phyloP scores from a whole-genome alignment of 169 alveolate genomes.

The Amoebophrya sp. region DNA sequence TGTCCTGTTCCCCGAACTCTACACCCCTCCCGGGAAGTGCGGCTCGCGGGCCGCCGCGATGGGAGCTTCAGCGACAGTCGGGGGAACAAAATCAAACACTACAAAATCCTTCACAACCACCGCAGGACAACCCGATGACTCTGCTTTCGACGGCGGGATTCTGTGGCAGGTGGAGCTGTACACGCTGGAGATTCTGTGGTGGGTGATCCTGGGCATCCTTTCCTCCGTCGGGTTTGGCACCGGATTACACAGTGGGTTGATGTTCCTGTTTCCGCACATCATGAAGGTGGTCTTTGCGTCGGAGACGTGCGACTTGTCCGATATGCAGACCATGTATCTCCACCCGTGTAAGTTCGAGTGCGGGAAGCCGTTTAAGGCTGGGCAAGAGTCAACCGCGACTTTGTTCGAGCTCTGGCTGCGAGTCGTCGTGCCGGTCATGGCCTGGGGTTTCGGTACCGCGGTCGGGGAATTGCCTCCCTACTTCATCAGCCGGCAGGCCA shows the following conservation, averaged over 20 bases:
- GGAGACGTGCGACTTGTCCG: neutral
- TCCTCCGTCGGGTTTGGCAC: conserved; percentile 60
- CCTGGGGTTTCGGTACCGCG: conserved; percentile 88
- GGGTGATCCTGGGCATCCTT: conserved; percentile 57
- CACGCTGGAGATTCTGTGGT: conserved; percentile 44
- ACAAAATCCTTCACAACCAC: too few relatives aligned
- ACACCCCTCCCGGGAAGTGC: too few relatives aligned
- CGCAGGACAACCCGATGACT: too few relatives aligned
- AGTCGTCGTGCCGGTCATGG: neutral
- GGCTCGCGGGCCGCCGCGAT: too few relatives aligned
- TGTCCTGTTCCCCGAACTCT: too few relatives aligned
- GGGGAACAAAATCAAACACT: too few relatives aligned
- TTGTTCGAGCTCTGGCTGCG: neutral
- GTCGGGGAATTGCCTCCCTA: conserved; percentile 88
- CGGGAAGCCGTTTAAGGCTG: neutral
- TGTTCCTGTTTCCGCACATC: conserved; percentile 59
- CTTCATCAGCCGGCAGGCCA: neutral
- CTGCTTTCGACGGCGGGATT: neutral
- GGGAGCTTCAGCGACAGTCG: too few relatives aligned
- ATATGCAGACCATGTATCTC: neutral
- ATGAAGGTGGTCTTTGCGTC: neutral
- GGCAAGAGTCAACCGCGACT: neutral
- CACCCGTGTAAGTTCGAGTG: neutral
- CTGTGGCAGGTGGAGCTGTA: neutral
- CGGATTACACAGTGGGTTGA: conserved; percentile 61